Evolutionary conservation across 192 early-diverging fungal species (phyloP), one percentile per base, ranked within the genome.

Genomic region (Funneliformis mosseae): DNA sequence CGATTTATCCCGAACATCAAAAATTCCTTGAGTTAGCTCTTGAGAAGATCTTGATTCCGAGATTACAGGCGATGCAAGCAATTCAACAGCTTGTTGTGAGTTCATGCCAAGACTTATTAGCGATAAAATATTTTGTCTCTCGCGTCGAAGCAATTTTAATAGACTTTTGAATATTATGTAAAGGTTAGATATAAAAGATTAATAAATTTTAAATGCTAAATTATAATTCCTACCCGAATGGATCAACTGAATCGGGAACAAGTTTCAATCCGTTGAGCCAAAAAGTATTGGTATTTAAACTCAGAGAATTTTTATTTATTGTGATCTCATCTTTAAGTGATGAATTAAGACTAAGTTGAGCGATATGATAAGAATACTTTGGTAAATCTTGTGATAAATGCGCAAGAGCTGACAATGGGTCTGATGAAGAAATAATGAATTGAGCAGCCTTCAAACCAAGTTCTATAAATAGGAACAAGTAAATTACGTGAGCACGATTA

Each of bases 371-470:
- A 7, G 96, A 94, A 79, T 95, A 94, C 77, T 95, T 96, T 4
- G 97, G 98, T 80, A 97, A 94, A 82, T 97, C 90, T 81, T 96
- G 95, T 7, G 92, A 83, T 5, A 97, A 78, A 55, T 89, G 88
- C 39, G 86, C 85, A 23, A 99, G 84, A 7, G 92, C 84, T 1
- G 81, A 77, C 7, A 99, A 81, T 21, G 93, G 91, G 67, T 92
- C 83, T 6, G 87, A 68, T 0, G 92, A 85, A 39, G 83, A 50
- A n/a, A 92, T 60, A 42, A 97, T 86, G 81, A 93, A 91, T 71
- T 94, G 92, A 14, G 92, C 81, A 3, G 95, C 89, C 77, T 94
- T 90, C n/a, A 95, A 59, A 2, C 90, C 93, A 70, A 97, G 79
- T 33, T 83, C 89, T 83, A 33, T 48, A 61, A 39, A 16, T 25